phyloP scores from a whole-genome alignment of 257 asterid species.

The Scutellaria galericulata region DNA sequence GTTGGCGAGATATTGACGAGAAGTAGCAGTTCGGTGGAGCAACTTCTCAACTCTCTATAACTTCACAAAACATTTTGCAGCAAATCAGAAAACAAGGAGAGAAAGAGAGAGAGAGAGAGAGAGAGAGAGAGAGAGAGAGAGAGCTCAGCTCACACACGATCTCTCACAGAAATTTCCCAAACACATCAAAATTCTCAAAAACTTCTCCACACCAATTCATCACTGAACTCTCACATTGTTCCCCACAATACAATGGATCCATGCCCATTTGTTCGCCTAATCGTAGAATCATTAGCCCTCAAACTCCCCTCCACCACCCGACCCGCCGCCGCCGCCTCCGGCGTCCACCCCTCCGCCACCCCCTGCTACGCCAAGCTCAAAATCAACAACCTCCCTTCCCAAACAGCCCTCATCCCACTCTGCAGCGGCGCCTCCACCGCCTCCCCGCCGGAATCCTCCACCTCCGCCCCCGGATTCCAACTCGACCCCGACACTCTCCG shows the following conservation, averaged over 20 bases:
- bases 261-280: slow-evolving; percentile 83
- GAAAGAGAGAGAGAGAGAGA: no score
- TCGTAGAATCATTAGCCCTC: slow-evolving; percentile 69
- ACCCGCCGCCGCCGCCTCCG: slow-evolving; percentile 63
- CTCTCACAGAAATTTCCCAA: no score
- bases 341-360: slow-evolving; percentile 75
- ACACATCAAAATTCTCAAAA: no score
- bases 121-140: no score
- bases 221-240: no score
- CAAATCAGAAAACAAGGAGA: no score
- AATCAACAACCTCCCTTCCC: slow-evolving; percentile 71
- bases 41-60: no score
- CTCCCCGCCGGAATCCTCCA: slow-evolving; percentile 50
- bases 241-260: slow-evolving; percentile 71
- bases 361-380: slow-evolving; percentile 85
- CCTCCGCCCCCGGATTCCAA: slow-evolving; percentile 59
- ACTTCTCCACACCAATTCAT: no score
- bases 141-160: no score
- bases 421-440: slow-evolving; percentile 36
- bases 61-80: no score
- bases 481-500: slow-evolving; percentile 79
- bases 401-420: slow-evolving; percentile 69
- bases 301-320: slow-evolving; percentile 49
- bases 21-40: no score
- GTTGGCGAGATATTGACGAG: no score